Conservation (phyloP, 2,329 filamentous ascomycete species). For the Aspergillus hortae region DNA sequence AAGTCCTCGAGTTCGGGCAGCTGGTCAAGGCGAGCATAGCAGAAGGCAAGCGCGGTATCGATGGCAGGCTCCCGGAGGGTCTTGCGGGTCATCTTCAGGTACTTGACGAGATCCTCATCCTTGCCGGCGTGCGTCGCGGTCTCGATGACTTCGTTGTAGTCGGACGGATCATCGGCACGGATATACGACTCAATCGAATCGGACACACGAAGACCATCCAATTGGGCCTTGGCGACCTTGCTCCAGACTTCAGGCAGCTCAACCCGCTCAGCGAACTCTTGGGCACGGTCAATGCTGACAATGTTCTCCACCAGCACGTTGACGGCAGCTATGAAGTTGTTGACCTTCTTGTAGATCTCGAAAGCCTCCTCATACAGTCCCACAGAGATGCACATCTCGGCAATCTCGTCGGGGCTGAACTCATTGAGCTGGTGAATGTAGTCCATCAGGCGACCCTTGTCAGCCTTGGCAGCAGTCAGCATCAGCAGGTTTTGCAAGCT, state of each 20-base stretch:
- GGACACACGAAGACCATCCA: slow-evolving; percentile 87
- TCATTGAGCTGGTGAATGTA: slow-evolving; percentile 90
- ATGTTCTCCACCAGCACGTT: slow-evolving; percentile 94
- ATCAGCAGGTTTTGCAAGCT: slow-evolving; percentile 95
- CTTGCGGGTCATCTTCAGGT: slow-evolving; percentile 94
- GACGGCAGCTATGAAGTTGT: slow-evolving; percentile 80
- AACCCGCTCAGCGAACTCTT: slow-evolving; percentile 91
- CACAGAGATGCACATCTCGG: slow-evolving; percentile 87
- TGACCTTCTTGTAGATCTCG: slow-evolving; percentile 97
- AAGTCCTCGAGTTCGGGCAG: slow-evolving; percentile 94
- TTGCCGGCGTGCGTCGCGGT: slow-evolving; percentile 93
- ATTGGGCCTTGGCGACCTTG: slow-evolving; percentile 94
- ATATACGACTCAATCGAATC: slow-evolving; percentile 98
- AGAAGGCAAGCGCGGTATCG: slow-evolving; percentile 91
- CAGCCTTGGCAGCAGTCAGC: slow-evolving; percentile 93
- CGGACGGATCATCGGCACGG: slow-evolving; percentile 85
- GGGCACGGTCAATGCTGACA: slow-evolving; percentile 95
- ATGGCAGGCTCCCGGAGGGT: slow-evolving; percentile 89
- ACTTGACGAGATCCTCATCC: slow-evolving; percentile 96
- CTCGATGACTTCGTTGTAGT: slow-evolving; percentile 95
- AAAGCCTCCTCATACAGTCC: slow-evolving; percentile 96
- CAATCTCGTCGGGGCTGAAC: slow-evolving; percentile 90
- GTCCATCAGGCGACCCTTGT: slow-evolving; percentile 90
- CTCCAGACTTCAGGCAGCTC: slow-evolving; percentile 96
- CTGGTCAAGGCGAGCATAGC: slow-evolving; percentile 86